phyloP scores from a whole-genome alignment of 306 rosid species.

The Calophaca sinica region DNA sequence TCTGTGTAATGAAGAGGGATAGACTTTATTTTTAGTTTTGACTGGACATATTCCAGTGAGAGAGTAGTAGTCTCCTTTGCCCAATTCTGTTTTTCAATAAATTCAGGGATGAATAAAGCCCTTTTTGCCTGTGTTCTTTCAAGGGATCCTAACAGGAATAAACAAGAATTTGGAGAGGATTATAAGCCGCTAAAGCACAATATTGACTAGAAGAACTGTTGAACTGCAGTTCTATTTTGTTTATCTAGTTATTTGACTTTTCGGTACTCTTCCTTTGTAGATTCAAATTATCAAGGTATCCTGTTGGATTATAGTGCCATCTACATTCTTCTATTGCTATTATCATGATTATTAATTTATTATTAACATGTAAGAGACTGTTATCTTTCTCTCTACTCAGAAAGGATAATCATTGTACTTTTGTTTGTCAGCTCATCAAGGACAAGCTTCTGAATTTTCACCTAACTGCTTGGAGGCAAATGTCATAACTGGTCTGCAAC shows the following conservation, averaged over 20 bases:
- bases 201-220: constrained; percentile 12
- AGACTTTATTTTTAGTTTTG: too few relatives aligned
- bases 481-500: constrained; percentile 43
- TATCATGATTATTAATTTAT: neutral
- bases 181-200: neutral
- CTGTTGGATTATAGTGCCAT: neutral
- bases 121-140: too few relatives aligned
- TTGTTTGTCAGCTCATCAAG: constrained; percentile 40
- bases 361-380: neutral
- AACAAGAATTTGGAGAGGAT: neutral
- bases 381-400: constrained; percentile 18
- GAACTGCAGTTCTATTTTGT: constrained; percentile 28
- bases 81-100: too few relatives aligned
- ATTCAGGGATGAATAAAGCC: too few relatives aligned
- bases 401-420: constrained; percentile 10
- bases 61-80: too few relatives aligned
- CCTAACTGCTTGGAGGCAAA: constrained; percentile 47
- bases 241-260: constrained; percentile 8
- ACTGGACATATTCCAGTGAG: too few relatives aligned
- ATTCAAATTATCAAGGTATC: neutral
- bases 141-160: neutral
- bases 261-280: neutral
- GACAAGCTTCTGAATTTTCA: constrained; percentile 33
- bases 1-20: too few relatives aligned
- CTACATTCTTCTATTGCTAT: neutral